phyloP scores from a whole-genome alignment of 768 basidiomycete species.

The Amanita rubescens region DNA sequence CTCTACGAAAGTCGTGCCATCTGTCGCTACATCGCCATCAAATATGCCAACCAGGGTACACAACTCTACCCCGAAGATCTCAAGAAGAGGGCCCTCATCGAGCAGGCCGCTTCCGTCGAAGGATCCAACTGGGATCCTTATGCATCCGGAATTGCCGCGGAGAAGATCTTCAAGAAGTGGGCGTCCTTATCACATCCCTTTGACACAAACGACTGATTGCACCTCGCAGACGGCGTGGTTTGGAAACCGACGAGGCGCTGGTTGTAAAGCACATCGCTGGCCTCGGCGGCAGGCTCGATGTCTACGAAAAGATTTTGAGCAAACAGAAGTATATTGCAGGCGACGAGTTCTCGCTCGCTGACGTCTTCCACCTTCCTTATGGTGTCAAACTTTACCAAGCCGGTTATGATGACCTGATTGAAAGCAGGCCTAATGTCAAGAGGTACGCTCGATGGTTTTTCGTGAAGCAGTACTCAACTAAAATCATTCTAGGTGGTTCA shows the following conservation, averaged over 20 bases:
- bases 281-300: constrained; percentile 43
- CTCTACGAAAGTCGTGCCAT: constrained; percentile 65
- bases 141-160: constrained; percentile 32
- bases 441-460: constrained; percentile 22
- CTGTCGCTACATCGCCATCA: constrained; percentile 47
- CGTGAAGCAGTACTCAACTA: too few species aligned
- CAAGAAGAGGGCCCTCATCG: constrained; percentile 36
- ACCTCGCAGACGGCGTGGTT: constrained; percentile 14
- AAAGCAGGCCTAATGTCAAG: constrained; percentile 33
- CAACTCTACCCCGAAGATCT: constrained; percentile 39
- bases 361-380: constrained; percentile 50
- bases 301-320: constrained; percentile 48
- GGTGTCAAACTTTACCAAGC: constrained; percentile 8
- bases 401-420: constrained; percentile 24
- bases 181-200: constrained; percentile 4
- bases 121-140: constrained; percentile 43
- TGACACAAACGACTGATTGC: too few species aligned
- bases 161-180: constrained; percentile 47
- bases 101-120: constrained; percentile 49
- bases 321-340: constrained; percentile 54
- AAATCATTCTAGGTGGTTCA: not conserved
- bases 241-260: constrained; percentile 22
- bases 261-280: constrained; percentile 19
- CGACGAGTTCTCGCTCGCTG: constrained; percentile 48
- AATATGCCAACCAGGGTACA: constrained; percentile 45